These are phyloP conservation scores for Sporothrix schenckii DNA, from an alignment of 2,329 filamentous ascomycete genomes.

Conservation along the genomic window DNA sequence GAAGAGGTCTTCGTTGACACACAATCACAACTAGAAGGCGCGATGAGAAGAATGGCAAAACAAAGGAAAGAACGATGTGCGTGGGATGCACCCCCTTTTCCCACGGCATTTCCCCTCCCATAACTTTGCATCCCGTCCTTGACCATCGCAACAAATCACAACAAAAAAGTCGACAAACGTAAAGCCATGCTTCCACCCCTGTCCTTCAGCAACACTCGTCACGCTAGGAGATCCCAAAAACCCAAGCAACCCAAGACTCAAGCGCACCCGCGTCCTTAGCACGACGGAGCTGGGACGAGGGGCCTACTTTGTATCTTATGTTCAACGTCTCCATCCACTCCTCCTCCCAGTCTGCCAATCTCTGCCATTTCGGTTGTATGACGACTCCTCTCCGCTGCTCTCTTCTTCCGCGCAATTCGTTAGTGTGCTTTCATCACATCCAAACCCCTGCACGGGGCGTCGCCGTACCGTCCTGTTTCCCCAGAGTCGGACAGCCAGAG, in stretches of 20 bases:
- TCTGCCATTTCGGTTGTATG: neutral
- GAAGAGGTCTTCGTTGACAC: neutral
- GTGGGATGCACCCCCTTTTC: neutral
- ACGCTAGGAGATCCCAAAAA: conserved; percentile 13
- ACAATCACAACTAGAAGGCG: neutral
- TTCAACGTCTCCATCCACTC: neutral
- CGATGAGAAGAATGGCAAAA: neutral
- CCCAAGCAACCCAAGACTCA: neutral
- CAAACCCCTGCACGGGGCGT: conserved; percentile 7
- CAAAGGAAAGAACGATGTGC: neutral
- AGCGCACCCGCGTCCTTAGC: conserved; percentile 14
- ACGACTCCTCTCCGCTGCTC: neutral
- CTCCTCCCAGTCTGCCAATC: neutral
- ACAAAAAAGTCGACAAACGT: neutral
- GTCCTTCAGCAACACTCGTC: conserved; percentile 9
- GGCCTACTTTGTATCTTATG: no score
- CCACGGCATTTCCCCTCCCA: neutral
- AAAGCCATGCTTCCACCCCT: neutral
- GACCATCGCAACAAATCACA: neutral
- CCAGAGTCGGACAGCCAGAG: conserved; percentile 5
- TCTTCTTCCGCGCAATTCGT: neutral
- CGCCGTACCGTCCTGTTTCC: conserved; percentile 9
- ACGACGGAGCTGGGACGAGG: neutral
- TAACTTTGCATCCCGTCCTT: neutral
- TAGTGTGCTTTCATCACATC: conserved; percentile 22